Evolutionary conservation across 2,329 filamentous ascomycete species (phyloP), one percentile per base, ranked within the genome.

Genomic region (Mollisiaceae sp.): DNA sequence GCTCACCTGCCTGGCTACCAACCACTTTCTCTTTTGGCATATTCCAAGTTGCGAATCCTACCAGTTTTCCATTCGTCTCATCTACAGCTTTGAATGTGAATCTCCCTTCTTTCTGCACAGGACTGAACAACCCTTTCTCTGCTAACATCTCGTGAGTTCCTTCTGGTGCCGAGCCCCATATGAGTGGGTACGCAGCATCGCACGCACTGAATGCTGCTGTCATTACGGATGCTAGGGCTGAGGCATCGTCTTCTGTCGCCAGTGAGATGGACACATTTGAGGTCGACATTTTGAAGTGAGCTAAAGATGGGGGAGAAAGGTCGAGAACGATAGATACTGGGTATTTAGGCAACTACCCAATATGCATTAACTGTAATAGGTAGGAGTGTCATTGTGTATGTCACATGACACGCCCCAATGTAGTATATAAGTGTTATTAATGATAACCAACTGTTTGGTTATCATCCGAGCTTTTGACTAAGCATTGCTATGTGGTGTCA

Each of bases 11-110:
- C 63, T 39, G 38, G 2, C 14, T 57, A 8, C 14, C 12, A 15
- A 38, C 24, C 20, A 39, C 39, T 22, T 60, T 62, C 27, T 52
- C 62, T 43, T 58, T 65, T 18, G 61, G 67, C 39, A 71, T 32
- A 2, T n/a, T 69, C 69, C 70, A 71, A 18, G 61, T 69, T 4
- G 63, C 66, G 32, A 71, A 70, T 9, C 67, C 67, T 12, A 68
- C 62, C 0, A 69, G 14, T 50, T 58, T 60, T 5, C 59, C 35
- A 2, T 20, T 36, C 9, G 54, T 32, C n/a, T 43, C 47, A 47
- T 65, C 59, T 8, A 69, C 58, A 8, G 67, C 67, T 65, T 68
- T 69, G 35, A 62, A 67, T 4, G 67, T 71, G 0, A 66, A 27
- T 6, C 63, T 47, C 2, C 35, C 41, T 50, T 62, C 45, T 57